These are phyloP conservation scores for Suhomyces bokatorum DNA, from an alignment of 1,139 yeast genomes.

Conservation along the genomic window DNA sequence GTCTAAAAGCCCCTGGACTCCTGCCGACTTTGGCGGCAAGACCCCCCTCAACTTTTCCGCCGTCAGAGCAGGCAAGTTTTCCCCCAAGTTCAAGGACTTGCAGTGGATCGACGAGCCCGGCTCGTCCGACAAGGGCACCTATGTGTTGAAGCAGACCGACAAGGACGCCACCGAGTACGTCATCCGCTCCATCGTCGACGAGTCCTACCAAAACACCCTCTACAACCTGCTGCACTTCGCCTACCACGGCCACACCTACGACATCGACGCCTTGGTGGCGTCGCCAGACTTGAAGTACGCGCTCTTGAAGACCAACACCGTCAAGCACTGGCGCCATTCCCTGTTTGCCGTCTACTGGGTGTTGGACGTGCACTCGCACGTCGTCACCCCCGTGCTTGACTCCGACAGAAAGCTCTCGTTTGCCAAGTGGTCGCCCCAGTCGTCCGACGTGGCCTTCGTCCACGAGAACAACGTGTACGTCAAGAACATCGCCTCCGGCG, in stretches of 20 bases:
- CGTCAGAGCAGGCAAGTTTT: constrained; percentile 52
- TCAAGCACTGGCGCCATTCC: constrained; percentile 50
- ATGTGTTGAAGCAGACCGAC: constrained; percentile 39
- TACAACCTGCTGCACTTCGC: constrained; percentile 51
- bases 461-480: constrained; percentile 40
- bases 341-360: constrained; percentile 44
- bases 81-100: constrained; percentile 49
- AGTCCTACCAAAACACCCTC: constrained; percentile 42
- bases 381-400: constrained; percentile 20
- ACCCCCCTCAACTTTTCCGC: constrained; percentile 32
- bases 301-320: constrained; percentile 52
- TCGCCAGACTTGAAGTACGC: constrained; percentile 65
- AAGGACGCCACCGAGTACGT: constrained; percentile 30
- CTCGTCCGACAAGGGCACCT: constrained; percentile 55
- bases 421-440: constrained; percentile 34
- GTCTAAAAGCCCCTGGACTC: not conserved
- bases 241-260: constrained; percentile 39
- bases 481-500: constrained; percentile 20
- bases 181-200: constrained; percentile 53
- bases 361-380: constrained; percentile 21
- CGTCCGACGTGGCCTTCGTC: constrained; percentile 36
- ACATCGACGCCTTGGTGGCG: constrained; percentile 55
- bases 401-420: constrained; percentile 20
- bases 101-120: constrained; percentile 67
- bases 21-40: constrained; percentile 23